phyloP scores from a whole-genome alignment of 345 rosid genomes.

The Lepidium africanum region DNA sequence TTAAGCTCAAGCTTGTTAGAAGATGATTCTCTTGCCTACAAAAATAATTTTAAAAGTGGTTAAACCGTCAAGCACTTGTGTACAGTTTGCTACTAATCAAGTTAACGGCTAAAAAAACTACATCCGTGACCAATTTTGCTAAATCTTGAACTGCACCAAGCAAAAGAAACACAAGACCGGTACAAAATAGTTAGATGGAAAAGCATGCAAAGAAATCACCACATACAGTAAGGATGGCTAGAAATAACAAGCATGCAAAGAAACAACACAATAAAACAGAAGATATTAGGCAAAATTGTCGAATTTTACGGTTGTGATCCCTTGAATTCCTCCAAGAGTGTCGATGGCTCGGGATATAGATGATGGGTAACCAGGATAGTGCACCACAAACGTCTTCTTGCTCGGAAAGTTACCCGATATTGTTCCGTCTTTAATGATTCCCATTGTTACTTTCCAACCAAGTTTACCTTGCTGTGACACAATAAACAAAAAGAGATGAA shows the following conservation, averaged over 20 bases:
- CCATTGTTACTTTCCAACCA: slow-evolving; percentile 38
- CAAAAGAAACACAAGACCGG: not conserved
- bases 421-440: slow-evolving; percentile 57
- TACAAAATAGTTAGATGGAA: not conserved
- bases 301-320: slow-evolving; percentile 43
- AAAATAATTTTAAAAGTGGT: not conserved
- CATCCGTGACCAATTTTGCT: not conserved
- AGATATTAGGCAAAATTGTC: not conserved
- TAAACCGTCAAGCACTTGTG: not conserved
- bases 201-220: not conserved
- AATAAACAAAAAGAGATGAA: not conserved
- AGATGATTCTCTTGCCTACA: slow-evolving; percentile 52
- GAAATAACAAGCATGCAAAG: not conserved
- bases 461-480: not conserved
- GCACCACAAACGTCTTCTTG: slow-evolving; percentile 52
- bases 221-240: not conserved
- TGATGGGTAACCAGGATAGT: slow-evolving; percentile 85
- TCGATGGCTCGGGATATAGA: slow-evolving; percentile 62
- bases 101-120: not conserved
- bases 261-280: not conserved
- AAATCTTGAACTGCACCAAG: not conserved
- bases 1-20: slow-evolving; percentile 61
- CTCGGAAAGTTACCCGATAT: slow-evolving; percentile 59
- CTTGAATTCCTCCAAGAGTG: slow-evolving; percentile 76
- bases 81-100: not conserved